Evolutionary conservation across 495 filamentous ascomycete genomes (phyloP).

Genomic region (Umbilicaria muhlenbergii): DNA sequence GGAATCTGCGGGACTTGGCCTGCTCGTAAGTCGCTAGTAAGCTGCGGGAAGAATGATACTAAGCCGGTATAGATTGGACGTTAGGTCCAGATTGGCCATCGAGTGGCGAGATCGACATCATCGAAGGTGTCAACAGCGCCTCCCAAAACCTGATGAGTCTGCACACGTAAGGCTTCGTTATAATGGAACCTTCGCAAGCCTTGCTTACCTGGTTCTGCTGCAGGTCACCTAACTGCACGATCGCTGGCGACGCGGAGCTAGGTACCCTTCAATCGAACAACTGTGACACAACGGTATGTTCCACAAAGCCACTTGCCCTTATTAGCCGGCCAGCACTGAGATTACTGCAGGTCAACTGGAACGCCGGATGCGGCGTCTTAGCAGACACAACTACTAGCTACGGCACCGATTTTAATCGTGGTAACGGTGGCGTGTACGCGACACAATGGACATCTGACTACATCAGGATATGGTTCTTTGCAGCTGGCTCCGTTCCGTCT

Average conservation of each 20-base stretch:
- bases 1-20: conserved; percentile 59
- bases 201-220: too few relatives aligned
- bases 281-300: conserved; percentile 38
- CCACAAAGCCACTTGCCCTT: conserved; percentile 20
- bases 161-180: conserved; percentile 36
- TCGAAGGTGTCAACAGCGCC: conserved; percentile 68
- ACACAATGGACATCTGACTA: conserved; percentile 52
- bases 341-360: conserved; percentile 8
- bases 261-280: conserved; percentile 31
- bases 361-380: conserved; percentile 25
- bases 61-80: conserved; percentile 34
- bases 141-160: conserved; percentile 53
- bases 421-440: conserved; percentile 62
- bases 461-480: conserved; percentile 71
- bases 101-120: conserved; percentile 80
- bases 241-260: conserved; percentile 33
- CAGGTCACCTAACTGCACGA: conserved; percentile 34
- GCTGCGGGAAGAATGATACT: not conserved
- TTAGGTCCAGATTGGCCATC: conserved; percentile 61
- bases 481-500: conserved; percentile 40
- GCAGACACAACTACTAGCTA: conserved; percentile 20
- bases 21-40: conserved; percentile 25
- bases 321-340: too few relatives aligned
- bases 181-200: too few relatives aligned
- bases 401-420: conserved; percentile 56